Base-by-base conservation (phyloP, 495 filamentous ascomycete genomes). In the Annulohypoxylon bovei region DNA sequence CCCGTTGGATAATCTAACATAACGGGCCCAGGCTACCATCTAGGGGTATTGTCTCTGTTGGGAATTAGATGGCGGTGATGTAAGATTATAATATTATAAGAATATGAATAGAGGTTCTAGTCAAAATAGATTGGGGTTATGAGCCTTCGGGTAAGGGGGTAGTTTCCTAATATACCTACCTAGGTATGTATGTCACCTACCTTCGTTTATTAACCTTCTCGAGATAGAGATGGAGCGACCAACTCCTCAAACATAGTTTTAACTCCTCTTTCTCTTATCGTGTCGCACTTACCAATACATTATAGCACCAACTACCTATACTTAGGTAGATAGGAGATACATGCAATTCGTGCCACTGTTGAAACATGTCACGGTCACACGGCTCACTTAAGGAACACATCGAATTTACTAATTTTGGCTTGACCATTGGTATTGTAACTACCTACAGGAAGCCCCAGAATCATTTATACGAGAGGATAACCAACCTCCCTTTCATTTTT, bases 401-500 rank as follows among this genome's bases (percentile, higher is more conserved):
- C 4, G 4, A 28, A n/a, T 30, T 50, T 50, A 50, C 23, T 50
- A 14, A 27, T 9, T 28, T 27, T 28, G 46, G 23, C 22, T 42
- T 39, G 58, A 59, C 46, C 55, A 56, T 12, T 32, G 37, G 56
- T 58, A 46, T 73, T 28, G 28, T 6, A 18, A 59, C 50, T 66
- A 66, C 62, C 65, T 62, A 62, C 35, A 32, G 50, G 61, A 68
- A 60, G 11, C 52, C 49, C 32, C 12, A n/a, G 44, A 60, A 33
- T 25, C 16, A 57, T 37, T 35, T 62, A 30, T 57, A 62, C 20
- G 64, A 65, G 55, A 74, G 57, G 61, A 68, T 66, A 70, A 23
- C 65, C 53, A 68, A 64, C 63, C 55, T 46, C 59, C 59, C 62
- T 47, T 33, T 40, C 25, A 70, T 76, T 77, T 77, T 40, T 54